Conservation (phyloP, 306 rosid species). For the Glycyrrhiza uralensis region DNA sequence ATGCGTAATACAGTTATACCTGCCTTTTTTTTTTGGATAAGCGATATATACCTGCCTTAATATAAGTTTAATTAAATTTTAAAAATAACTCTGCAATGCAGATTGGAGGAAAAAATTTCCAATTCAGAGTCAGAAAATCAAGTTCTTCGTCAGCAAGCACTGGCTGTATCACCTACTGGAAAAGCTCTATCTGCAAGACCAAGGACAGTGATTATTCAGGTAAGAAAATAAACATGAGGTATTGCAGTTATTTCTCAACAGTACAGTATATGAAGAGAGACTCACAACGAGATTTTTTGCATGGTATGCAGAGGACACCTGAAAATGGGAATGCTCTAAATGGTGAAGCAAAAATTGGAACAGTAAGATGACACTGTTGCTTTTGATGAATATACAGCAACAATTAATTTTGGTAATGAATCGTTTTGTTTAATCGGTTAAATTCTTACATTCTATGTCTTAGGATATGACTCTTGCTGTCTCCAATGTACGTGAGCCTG, state of each 20-base stretch:
- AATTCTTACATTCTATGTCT: constrained; percentile 22
- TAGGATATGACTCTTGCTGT: constrained; percentile 80
- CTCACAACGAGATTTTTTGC: constrained; percentile 28
- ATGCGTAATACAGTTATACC: constrained; percentile 14
- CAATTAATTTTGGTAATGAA: neutral
- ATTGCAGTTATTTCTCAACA: constrained; percentile 20
- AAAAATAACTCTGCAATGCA: constrained; percentile 33
- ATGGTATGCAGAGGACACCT: constrained; percentile 79
- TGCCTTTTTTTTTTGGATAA: too few relatives aligned
- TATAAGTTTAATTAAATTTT: constrained; percentile 5
- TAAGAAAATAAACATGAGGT: constrained; percentile 28
- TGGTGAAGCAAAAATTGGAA: constrained; percentile 66
- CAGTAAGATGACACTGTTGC: constrained; percentile 47
- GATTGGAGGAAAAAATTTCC: constrained; percentile 95
- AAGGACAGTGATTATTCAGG: constrained; percentile 87
- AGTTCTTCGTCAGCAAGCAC: constrained; percentile 99
- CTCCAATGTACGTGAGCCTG: constrained; percentile 88
- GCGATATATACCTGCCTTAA: constrained; percentile 5
- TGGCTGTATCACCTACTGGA: constrained; percentile 91
- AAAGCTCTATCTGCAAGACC: constrained; percentile 74
- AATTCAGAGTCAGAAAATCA: constrained; percentile 98
- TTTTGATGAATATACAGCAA: constrained; percentile 20
- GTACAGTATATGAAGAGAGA: constrained; percentile 17
- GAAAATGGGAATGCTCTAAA: constrained; percentile 81
- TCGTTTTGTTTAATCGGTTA: constrained; percentile 6